phyloP scores from a whole-genome alignment of 129 eudicot genomes.

The Oenanthe sinensis region DNA sequence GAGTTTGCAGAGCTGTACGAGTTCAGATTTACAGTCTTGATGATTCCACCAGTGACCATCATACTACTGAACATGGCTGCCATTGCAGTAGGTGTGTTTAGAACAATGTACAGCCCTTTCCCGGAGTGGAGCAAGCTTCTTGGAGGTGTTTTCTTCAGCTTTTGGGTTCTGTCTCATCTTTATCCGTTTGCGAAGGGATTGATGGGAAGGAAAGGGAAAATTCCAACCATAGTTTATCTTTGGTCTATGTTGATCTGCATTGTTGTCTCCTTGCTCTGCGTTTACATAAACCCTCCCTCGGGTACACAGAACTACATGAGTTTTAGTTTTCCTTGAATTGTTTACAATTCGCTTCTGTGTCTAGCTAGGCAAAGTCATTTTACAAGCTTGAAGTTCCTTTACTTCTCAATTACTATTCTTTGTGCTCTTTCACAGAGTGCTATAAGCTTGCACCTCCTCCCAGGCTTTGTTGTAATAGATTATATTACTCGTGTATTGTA shows the following conservation, averaged over 20 bases:
- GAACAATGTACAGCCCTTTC: slow-evolving; percentile 56
- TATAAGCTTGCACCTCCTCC: slow-evolving; percentile 1
- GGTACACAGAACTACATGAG: slow-evolving; percentile 26
- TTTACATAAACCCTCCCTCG: slow-evolving; percentile 43
- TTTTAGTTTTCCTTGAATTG: slow-evolving; percentile 29
- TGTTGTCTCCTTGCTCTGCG: slow-evolving; percentile 40
- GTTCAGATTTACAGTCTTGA: slow-evolving; percentile 35
- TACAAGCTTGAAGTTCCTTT: no score
- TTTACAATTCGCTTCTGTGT: neutral
- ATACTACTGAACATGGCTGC: slow-evolving; percentile 40
- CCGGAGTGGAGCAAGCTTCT: slow-evolving; percentile 65
- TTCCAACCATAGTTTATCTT: slow-evolving; percentile 46
- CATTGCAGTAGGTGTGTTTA: slow-evolving; percentile 36
- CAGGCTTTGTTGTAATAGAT: slow-evolving; percentile 7
- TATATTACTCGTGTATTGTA: neutral
- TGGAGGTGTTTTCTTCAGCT: slow-evolving; percentile 67
- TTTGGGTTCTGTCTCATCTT: slow-evolving; percentile 61
- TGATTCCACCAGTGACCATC: slow-evolving; percentile 43
- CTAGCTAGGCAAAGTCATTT: no score
- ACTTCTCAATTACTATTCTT: slow-evolving; percentile 12
- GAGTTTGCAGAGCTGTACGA: slow-evolving; percentile 52
- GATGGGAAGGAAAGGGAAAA: slow-evolving; percentile 52
- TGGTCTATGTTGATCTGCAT: slow-evolving; percentile 56
- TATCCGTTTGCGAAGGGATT: slow-evolving; percentile 57
- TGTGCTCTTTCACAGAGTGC: no score